Conservation (phyloP, 192 early-diverging fungal species). For the Coemansia furcata region DNA sequence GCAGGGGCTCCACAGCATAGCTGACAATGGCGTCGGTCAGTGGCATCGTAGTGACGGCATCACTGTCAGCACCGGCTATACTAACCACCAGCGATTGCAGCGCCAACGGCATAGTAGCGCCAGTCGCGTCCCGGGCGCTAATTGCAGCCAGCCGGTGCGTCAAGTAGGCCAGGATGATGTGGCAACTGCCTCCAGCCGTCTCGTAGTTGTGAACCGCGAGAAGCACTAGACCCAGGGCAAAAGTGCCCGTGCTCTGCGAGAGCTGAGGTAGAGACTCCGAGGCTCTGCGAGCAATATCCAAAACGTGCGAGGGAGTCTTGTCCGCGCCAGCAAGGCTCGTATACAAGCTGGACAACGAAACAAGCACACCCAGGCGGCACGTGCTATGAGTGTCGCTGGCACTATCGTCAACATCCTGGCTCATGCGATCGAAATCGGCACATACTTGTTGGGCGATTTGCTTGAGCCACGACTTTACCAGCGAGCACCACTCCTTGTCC, state of each 20-base stretch:
- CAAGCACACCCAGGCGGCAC: conserved; percentile 7
- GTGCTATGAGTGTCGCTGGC: neutral
- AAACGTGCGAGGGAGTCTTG: neutral
- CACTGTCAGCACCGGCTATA: conserved; percentile 1
- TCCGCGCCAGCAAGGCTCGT: neutral
- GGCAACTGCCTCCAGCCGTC: neutral
- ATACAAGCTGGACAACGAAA: conserved; percentile 9
- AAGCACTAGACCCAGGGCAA: conserved; percentile 17
- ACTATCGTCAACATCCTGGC: neutral
- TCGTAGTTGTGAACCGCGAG: conserved; percentile 5
- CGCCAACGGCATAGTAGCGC: neutral
- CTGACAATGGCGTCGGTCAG: conserved; percentile 7
- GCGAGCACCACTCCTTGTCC: conserved; percentile 19
- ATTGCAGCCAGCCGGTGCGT: conserved; percentile 10
- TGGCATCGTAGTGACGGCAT: neutral
- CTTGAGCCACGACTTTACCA: conserved; percentile 16
- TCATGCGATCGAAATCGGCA: neutral
- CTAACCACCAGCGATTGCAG: conserved; percentile 17
- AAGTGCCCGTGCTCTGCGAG: neutral
- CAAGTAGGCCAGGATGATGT: conserved; percentile 17
- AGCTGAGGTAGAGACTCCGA: conserved; percentile 2
- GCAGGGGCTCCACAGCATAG: conserved; percentile 33
- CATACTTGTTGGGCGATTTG: neutral
- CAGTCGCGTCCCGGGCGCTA: neutral
- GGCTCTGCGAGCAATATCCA: neutral